Evolutionary conservation across 768 basidiomycete species (phyloP), one percentile per base, ranked within the genome.

Genomic region (Lactifluus rugatus): DNA sequence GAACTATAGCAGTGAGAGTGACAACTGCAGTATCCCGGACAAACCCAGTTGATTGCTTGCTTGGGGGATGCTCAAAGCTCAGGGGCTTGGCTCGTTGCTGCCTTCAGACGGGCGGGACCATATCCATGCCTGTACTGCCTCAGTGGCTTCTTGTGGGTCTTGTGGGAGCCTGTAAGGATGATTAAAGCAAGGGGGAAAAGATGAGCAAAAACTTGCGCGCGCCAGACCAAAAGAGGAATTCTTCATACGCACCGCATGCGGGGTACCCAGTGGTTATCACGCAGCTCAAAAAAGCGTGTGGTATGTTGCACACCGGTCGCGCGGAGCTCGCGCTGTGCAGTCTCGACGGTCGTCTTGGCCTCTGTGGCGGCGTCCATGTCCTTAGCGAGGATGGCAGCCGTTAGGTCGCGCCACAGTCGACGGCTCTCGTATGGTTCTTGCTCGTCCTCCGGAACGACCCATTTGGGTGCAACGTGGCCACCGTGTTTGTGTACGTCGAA

Each of bases 351-450:
- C 2, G 82, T 81, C 77, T 99, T 99, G 48, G 92, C 90, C 26
- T 80, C 81, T 4, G 93, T 96, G 23, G 96, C 96, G 11, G 82
- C 85, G 65, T 94, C 91, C 92, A 98, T 95, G 70, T 99, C 93
- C 67, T 87, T 90, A 32, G 76, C 76, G 31, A 78, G 69, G 71
- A 99, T 97, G 19, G 95, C 96, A 17, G 77, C 74, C 25, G 96
- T 98, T 44, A 99, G 73, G 47, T 83, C 77, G 39, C 75, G 67
- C 96, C 96, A 99, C 53, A 97, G 72, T 65, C 88, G 85, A 64
- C 13, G 55, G 41, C 32, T 95, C 72, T 99, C 96, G 66, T 92
- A 88, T 17, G 79, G 78, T 66, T 95, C 92, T 68, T 99, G 96
- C 61, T 92, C 82, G 5, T 81, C 79, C 67, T 94, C 89, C 3